phyloP scores from a whole-genome alignment of 2,329 filamentous ascomycete genomes.

The Rhynchosporium secalis region DNA sequence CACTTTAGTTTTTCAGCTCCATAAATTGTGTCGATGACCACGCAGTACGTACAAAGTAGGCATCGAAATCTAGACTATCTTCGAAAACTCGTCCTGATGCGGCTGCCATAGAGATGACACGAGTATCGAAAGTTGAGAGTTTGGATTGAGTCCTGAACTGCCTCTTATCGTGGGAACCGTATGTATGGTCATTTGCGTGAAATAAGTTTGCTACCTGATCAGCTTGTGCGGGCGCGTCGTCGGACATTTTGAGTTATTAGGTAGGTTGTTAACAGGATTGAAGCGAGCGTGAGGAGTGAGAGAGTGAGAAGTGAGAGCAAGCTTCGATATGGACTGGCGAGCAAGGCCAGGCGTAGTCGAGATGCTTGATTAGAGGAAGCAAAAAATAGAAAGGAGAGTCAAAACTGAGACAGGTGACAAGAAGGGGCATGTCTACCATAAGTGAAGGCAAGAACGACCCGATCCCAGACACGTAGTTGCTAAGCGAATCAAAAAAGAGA shows the following conservation, averaged over 20 bases:
- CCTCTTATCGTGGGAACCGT: not conserved
- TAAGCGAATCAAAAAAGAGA: not conserved
- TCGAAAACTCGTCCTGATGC: not conserved
- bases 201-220: not conserved
- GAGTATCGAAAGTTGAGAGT: not conserved
- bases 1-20: not conserved
- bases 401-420: not conserved
- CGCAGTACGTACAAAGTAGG: conserved; percentile 8
- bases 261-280: not conserved
- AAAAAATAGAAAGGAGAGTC: not conserved
- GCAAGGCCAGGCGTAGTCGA: too few species aligned
- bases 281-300: not conserved
- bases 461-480: not conserved
- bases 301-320: not conserved
- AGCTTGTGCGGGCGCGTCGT: conserved; percentile 14
- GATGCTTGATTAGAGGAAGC: not conserved
- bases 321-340: too few species aligned
- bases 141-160: not conserved
- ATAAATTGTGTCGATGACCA: not conserved
- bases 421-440: not conserved
- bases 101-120: not conserved
- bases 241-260: not conserved
- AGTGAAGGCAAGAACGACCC: not conserved
- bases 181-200: not conserved
- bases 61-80: conserved; percentile 10